Base-by-base conservation (phyloP, 2,329 filamentous ascomycete species). In the Fusarium foetens region DNA sequence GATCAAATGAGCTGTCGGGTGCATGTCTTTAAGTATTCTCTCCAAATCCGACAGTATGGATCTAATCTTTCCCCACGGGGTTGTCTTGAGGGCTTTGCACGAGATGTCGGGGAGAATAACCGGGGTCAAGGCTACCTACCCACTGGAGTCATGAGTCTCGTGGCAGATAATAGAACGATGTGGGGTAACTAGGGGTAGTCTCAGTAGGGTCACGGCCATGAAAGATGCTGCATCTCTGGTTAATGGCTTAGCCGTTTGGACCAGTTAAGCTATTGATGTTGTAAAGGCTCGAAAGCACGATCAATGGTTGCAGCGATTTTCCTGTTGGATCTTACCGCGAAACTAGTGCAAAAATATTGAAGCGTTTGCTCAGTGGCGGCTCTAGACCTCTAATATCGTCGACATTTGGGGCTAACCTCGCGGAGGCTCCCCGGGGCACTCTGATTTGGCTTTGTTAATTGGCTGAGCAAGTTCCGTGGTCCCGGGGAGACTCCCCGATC, bases 201-300 rank as follows among this genome's bases (percentile, higher is more conserved):
- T 38, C 17, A 38, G 13, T 23, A 42, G 14, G n/a, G 17, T 42
- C 39, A 23, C n/a, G n/a, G 1, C 0, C 39, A 8, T 43, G 5
- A 19, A 8, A 25, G 16, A 43, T 4, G 7, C 10, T 42, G 41
- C 41, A 25, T 35, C 33, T 35, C 33, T 35, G 16, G 33, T 17
- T 35, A 35, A 35, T n/a, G 8, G 4, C 0, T 42, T 42, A 42
- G 1, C 41, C 41, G 9, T 23, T 4, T 11, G 4, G 0, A 8
- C 3, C 9, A 42, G 9, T 39, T 8, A 8, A 5, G 7, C 21
- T 14, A n/a, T n/a, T 39, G 21, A 13, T 8, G 21, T 9, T 14
- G 12, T 14, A 4, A n/a, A 39, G 21, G 38, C 13, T 39, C 4
- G 4, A 39, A 39, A 13, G 13, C 12, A 14, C 12, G 12, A 21